Evolutionary conservation across 2,329 filamentous ascomycete species (phyloP).

Genomic region (Penicillium sp.): DNA sequence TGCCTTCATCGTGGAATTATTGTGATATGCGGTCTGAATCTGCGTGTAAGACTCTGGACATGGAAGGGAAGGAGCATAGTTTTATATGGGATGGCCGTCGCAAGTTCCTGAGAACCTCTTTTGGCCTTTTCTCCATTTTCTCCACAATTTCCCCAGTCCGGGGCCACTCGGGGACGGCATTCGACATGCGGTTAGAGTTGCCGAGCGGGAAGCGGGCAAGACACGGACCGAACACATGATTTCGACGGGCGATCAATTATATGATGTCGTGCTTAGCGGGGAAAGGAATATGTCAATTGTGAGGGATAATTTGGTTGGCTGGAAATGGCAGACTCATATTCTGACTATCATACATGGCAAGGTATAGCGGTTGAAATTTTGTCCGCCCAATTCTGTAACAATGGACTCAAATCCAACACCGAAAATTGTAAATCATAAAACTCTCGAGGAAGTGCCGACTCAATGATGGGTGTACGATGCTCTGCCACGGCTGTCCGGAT

Average conservation of each 20-base stretch:
- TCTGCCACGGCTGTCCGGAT: background rate
- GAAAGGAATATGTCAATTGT: too few relatives aligned
- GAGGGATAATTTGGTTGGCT: too few relatives aligned
- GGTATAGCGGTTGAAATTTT: background rate
- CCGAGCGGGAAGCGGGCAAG: background rate
- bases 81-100: background rate
- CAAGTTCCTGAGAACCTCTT: background rate
- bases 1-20: background rate
- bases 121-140: background rate
- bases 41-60: background rate
- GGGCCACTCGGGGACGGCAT: background rate
- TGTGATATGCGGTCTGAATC: background rate
- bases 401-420: background rate
- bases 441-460: background rate
- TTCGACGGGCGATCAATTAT: too few relatives aligned
- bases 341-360: background rate
- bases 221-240: background rate
- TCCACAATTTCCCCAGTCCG: background rate
- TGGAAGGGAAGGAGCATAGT: background rate
- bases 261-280: too few relatives aligned
- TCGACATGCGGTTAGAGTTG: background rate
- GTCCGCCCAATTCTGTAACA: background rate
- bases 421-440: slow-evolving; percentile 1
- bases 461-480: background rate
- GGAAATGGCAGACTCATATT: background rate